Conservation (phyloP, 495 filamentous ascomycete species). For the Aspergillus indologenus region DNA sequence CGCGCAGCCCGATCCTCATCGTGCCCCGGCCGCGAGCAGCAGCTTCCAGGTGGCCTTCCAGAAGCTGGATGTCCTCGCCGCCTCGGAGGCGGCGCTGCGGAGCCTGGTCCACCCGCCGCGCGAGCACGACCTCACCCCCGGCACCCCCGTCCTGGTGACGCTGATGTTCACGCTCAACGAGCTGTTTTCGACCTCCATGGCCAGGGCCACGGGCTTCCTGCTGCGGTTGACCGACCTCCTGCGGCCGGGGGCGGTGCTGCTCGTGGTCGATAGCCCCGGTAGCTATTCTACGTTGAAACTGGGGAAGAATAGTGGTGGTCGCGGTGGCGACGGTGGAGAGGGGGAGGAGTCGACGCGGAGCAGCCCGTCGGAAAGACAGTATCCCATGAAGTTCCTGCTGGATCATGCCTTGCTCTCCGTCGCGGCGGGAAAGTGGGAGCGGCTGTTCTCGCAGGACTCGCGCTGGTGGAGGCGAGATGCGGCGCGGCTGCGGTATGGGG, state of each 20-base stretch:
- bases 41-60: conserved; percentile 42
- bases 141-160: conserved; percentile 59
- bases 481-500: conserved; percentile 68
- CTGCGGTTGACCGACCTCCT: conserved; percentile 57
- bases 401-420: conserved; percentile 71
- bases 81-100: conserved; percentile 40
- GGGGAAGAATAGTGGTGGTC: conserved; percentile 42
- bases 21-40: neutral
- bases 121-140: neutral
- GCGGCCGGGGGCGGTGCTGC: conserved; percentile 59
- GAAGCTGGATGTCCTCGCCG: conserved; percentile 60
- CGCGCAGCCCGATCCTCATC: no score
- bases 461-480: conserved; percentile 76
- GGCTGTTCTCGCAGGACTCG: conserved; percentile 67
- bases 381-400: conserved; percentile 91
- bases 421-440: conserved; percentile 61
- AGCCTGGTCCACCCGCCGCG: conserved; percentile 29
- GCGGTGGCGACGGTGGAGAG: no score
- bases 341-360: no score
- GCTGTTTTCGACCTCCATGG: conserved; percentile 74
- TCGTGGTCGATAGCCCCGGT: conserved; percentile 91
- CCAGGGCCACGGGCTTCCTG: conserved; percentile 71
- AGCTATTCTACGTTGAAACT: conserved; percentile 80
- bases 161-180: conserved; percentile 97
- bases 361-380: conserved; percentile 57